A percentile compares a stretch with the other conserved stretches of the same genome.
phyloP scores from a whole-genome alignment of 805 yeast genomes.

The Yamadazyma endophytica region DNA sequence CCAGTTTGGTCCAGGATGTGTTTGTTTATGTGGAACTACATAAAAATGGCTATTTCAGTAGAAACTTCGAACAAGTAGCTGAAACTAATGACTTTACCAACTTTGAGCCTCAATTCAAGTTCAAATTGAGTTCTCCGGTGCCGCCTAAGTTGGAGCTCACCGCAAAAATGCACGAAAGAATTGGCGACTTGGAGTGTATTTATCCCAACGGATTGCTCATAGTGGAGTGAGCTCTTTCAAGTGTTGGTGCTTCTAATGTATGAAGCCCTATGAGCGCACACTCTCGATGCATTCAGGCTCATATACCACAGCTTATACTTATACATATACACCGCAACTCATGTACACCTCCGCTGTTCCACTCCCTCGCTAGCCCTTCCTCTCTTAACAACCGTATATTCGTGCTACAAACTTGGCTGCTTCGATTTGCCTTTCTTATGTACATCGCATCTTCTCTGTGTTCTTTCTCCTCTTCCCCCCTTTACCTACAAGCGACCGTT shows the following conservation, averaged over 20 bases:
- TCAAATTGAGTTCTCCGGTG: slow-evolving; percentile 31
- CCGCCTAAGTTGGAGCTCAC: slow-evolving; percentile 34
- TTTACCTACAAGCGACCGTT: no score
- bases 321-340: neutral
- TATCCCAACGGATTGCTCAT: slow-evolving; percentile 50
- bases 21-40: slow-evolving; percentile 32
- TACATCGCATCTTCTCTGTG: slow-evolving; percentile 6
- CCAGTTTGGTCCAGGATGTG: slow-evolving; percentile 23
- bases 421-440: no score
- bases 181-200: slow-evolving; percentile 58
- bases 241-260: no score
- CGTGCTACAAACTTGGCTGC: neutral
- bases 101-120: slow-evolving; percentile 23
- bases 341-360: slow-evolving; percentile 1
- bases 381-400: no score
- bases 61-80: slow-evolving; percentile 14
- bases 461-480: slow-evolving; percentile 34
- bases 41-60: slow-evolving; percentile 38
- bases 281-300: no score
- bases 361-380: no score
- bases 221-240: no score
- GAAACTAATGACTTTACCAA: slow-evolving; percentile 14
- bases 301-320: no score
- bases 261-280: no score
- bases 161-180: slow-evolving; percentile 19